Base-by-base conservation (phyloP, 495 filamentous ascomycete genomes). In the Oidiodendron maius region DNA sequence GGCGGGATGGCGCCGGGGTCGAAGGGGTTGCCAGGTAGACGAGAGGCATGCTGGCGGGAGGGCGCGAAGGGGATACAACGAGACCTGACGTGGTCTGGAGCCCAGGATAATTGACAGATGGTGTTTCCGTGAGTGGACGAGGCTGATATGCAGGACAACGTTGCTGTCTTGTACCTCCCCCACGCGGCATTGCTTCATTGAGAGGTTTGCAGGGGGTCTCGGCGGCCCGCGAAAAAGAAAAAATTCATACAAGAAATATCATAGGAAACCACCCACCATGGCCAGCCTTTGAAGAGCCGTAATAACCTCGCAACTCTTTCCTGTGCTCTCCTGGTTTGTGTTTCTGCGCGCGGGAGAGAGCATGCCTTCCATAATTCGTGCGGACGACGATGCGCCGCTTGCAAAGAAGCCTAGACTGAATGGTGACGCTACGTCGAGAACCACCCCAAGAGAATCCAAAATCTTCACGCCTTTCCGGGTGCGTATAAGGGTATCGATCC, bases 401-500 rank as follows among this genome's bases (percentile, higher is more conserved):
- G 72, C 70, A 37, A 91, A 91, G 66, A 78, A 85, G 36, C 84
- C 84, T 63, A 89, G 81, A 67, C 62, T 75, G 56, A 62, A 61
- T 56, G 56, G 57, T 48, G 65, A 61, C 46, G 24, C 56, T 32
- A 57, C 70, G 36, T 54, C 62, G 10, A 21, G 50, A 28, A 45
- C 64, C 18, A 57, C 61, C 9, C 56, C 58, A 26, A 56, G 60
- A 50, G 72, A 76, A 40, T 89, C 91, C 8, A 76, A 79, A 55
- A 87, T 97, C 52, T 94, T 97, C 68, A 85, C 90, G 36, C 93
- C 93, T 5, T 96, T 89, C 64, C 71, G 91, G 60, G 90, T 94
- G 82, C 56, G 83, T 71, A n/a, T 37, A 35, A 12, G 49, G 21
- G 21, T 16, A 9, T 44, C 24, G 6, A 18, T 13, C 10, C 49